Percentiles rank a stretch among this genome's conserved stretches.
Evolutionary conservation across 2,329 filamentous ascomycete species (phyloP).

Genomic region (Bimuria novae-zelandiae): DNA sequence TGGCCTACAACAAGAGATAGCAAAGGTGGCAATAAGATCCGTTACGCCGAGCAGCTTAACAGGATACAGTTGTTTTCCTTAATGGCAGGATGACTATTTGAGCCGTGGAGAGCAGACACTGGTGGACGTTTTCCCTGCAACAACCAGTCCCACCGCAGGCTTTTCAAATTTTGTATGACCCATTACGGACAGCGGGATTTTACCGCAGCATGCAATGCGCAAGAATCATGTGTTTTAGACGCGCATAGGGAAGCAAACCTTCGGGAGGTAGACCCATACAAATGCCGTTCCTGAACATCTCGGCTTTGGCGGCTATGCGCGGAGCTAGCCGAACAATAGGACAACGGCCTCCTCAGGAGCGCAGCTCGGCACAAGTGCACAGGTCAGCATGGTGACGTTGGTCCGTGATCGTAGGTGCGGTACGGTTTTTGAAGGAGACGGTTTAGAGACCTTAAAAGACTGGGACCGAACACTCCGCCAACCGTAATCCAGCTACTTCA

Average conservation of each 20-base stretch:
- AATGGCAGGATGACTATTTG: no score
- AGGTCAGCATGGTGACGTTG: slow-evolving; percentile 10
- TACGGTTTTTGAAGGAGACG: slow-evolving; percentile 13
- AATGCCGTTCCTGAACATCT: neutral
- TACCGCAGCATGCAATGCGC: neutral
- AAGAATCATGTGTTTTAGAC: neutral
- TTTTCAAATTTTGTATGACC: no score
- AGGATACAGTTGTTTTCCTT: no score
- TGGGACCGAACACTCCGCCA: neutral
- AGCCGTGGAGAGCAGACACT: no score
- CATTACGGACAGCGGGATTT: neutral
- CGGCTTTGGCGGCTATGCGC: slow-evolving; percentile 13
- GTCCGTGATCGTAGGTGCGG: neutral
- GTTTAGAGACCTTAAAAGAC: slow-evolving; percentile 8
- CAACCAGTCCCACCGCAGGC: neutral
- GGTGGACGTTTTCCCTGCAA: no score
- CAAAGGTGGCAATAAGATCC: neutral
- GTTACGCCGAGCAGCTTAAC: no score
- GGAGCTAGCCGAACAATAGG: slow-evolving; percentile 11
- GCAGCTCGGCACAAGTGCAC: slow-evolving; percentile 14
- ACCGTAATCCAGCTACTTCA: neutral
- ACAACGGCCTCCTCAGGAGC: slow-evolving; percentile 13
- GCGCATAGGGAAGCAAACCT: no score
- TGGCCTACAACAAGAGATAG: no score
- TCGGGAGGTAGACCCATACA: no score